These are phyloP conservation scores for Cylindricascospora bacillispora DNA, from an alignment of 1,139 yeast species.

Conservation along the genomic window DNA sequence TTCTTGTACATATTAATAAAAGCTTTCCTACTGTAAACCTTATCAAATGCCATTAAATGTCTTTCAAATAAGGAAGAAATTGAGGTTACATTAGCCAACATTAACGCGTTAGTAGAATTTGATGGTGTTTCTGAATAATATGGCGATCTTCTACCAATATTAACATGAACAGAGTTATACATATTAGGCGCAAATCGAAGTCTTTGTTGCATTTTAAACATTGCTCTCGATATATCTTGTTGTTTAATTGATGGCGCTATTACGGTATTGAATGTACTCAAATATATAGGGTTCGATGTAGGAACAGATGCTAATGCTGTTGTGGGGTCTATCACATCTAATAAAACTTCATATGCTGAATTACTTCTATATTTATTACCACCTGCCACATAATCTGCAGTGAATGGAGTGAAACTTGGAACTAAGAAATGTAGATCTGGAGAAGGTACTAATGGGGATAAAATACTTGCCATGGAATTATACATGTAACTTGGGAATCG, in stretches of 20 bases:
- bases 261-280: constrained; percentile 62
- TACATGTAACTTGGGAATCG: constrained; percentile 90
- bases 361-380: constrained; percentile 56
- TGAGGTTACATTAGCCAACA: constrained; percentile 68
- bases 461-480: constrained; percentile 70
- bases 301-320: constrained; percentile 55
- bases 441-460: constrained; percentile 75
- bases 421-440: constrained; percentile 82
- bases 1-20: constrained; percentile 68
- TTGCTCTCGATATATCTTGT: constrained; percentile 67
- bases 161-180: constrained; percentile 67
- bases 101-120: constrained; percentile 47
- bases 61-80: constrained; percentile 53
- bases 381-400: constrained; percentile 45
- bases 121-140: constrained; percentile 27
- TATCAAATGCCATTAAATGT: constrained; percentile 66
- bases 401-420: constrained; percentile 82
- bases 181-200: constrained; percentile 81
- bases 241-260: constrained; percentile 60
- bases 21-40: constrained; percentile 68
- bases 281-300: constrained; percentile 40
- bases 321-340: constrained; percentile 71
- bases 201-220: constrained; percentile 64
- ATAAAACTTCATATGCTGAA: constrained; percentile 70
- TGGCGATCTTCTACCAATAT: constrained; percentile 65